A percentile compares a stretch with the other conserved stretches of the same genome.
phyloP scores from a whole-genome alignment of 768 basidiomycete genomes.

The Calocybe gangraenosa region DNA sequence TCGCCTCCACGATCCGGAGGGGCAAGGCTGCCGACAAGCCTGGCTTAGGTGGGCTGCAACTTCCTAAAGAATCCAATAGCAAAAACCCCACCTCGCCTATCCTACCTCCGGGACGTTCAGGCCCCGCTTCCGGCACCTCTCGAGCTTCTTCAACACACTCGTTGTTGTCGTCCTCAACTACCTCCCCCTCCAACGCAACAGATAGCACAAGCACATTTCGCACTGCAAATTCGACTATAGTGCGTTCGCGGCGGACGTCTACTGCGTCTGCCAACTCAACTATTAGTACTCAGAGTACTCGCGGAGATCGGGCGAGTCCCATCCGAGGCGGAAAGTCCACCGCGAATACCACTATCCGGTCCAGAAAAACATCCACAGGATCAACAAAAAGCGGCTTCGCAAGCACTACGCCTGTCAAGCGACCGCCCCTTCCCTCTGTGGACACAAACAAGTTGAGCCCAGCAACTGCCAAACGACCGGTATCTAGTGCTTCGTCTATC shows the following conservation, averaged over 20 bases:
- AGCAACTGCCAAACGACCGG: conserved; percentile 17
- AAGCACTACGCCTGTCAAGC: conserved; percentile 20
- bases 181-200: conserved; percentile 9
- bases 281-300: conserved; percentile 9
- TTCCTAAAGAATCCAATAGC: background rate
- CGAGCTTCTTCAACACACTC: conserved; percentile 6
- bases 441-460: conserved; percentile 29
- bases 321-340: conserved; percentile 4
- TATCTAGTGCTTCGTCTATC: conserved; percentile 18
- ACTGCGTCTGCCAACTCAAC: conserved; percentile 25
- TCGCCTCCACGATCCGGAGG: conserved; percentile 27
- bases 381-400: conserved; percentile 18
- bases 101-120: conserved; percentile 12
- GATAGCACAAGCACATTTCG: conserved; percentile 32
- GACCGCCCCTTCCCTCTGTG: conserved; percentile 27
- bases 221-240: conserved; percentile 30
- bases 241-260: conserved; percentile 28
- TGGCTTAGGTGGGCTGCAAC: conserved; percentile 3
- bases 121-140: conserved; percentile 20
- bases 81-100: conserved; percentile 8
- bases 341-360: conserved; percentile 1
- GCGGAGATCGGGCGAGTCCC: conserved; percentile 10
- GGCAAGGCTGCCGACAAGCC: conserved; percentile 15
- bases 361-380: conserved; percentile 16
- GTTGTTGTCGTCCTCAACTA: conserved; percentile 13